Evolutionary conservation across 345 rosid genomes (phyloP).

Genomic region (Bretschneidera sinensis): DNA sequence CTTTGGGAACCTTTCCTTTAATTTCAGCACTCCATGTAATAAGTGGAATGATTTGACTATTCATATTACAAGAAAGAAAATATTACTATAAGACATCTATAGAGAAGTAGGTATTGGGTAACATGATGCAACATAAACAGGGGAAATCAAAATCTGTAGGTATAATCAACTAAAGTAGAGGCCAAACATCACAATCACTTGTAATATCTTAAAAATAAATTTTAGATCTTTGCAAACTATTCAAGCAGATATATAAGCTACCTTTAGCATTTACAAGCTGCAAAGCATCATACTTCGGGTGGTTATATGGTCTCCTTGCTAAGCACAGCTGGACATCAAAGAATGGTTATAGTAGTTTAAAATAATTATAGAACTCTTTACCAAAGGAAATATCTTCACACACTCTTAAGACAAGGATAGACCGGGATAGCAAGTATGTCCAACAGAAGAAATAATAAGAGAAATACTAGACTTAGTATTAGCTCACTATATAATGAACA

Average conservation of each 20-base stretch:
- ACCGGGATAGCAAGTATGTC: constrained; percentile 3
- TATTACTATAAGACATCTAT: constrained; percentile 8
- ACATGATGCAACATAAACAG: constrained; percentile 8
- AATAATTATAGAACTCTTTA: constrained; percentile 6
- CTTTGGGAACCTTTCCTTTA: constrained; percentile 24
- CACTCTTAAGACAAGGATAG: constrained; percentile 6
- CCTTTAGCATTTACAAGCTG: constrained; percentile 43
- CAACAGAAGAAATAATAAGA: not conserved
- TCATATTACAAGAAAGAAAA: constrained; percentile 22
- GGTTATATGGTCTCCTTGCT: constrained; percentile 23
- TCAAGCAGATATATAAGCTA: constrained; percentile 19
- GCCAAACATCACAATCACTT: not conserved
- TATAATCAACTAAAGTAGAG: constrained; percentile 4
- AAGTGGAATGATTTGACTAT: constrained; percentile 27
- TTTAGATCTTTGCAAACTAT: not conserved
- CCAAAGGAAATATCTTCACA: constrained; percentile 7
- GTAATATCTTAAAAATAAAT: not conserved
- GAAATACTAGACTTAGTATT: not conserved
- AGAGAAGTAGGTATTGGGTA: not conserved
- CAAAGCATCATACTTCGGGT: constrained; percentile 28
- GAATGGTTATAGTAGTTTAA: constrained; percentile 12
- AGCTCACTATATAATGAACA: not conserved
- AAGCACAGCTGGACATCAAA: constrained; percentile 38
- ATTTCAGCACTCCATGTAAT: constrained; percentile 25
- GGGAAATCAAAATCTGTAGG: not conserved